Base-by-base conservation (phyloP, 495 filamentous ascomycete genomes). In the Penicillium turbatum region DNA sequence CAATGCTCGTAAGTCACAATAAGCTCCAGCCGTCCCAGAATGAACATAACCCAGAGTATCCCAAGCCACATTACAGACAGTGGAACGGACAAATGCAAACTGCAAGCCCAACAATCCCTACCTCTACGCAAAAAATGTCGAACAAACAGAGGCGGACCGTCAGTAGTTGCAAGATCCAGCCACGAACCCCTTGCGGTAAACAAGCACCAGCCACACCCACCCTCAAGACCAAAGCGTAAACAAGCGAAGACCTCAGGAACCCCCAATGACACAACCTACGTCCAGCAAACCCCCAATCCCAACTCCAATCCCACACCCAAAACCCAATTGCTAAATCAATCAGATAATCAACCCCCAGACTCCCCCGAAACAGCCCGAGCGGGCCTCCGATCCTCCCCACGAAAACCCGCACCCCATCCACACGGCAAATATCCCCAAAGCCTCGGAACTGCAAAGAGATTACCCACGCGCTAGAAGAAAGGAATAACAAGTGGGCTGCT, bases 281-380 rank as follows among this genome's bases (percentile, higher is more conserved):
- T 24, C 21, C 21, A 24, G 21, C 21, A 24, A 24, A 24, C 21
- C 21, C 21, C n/a, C 19, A 3, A 2, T 6, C 16, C 19, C 6
- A 2, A 27, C 6, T 7, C n/a, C 12, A 38, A 2, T 10, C 10
- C n/a, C 13, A n/a, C 11, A 35, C 34, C 46, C 32, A 30, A 31
- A 21, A 10, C 15, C 19, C 8, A 9, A 51, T 51, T 51, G 49
- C 35, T 51, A 51, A 51, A 51, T 17, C 39, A 51, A 51, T 51
- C 49, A 51, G 49, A 51, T 43, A 43, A 43, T 51, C 26, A 51
- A 6, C 40, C 16, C 30, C 49, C 29, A 27, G 24, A 6, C n/a
- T 6, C 6, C 38, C 39, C 49, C 49, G 49, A 51, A 51, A 51
- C 39, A 41, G 30, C 39, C 49, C 49, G 49, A 51, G 38, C 29